phyloP scores from a whole-genome alignment of 2,329 filamentous ascomycete genomes.

The Penicillium polonicum region DNA sequence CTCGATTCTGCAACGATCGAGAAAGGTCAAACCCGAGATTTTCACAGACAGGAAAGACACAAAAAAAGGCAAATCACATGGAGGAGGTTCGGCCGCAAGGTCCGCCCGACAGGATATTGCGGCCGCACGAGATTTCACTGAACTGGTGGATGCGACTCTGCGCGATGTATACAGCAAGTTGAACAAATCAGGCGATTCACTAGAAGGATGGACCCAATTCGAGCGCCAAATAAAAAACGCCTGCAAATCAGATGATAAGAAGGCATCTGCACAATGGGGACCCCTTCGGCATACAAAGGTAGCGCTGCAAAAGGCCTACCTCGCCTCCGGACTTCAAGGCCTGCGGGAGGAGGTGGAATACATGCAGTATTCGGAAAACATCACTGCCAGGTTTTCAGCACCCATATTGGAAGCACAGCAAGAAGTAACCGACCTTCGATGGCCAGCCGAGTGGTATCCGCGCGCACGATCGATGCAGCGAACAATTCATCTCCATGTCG shows the following conservation, averaged over 20 bases:
- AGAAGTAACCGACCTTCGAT: slow-evolving; percentile 76
- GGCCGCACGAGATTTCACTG: slow-evolving; percentile 27
- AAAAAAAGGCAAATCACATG: slow-evolving; percentile 7
- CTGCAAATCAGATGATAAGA: slow-evolving; percentile 27
- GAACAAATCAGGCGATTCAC: slow-evolving; percentile 15
- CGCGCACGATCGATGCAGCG: slow-evolving; percentile 75
- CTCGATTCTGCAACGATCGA: slow-evolving; percentile 26
- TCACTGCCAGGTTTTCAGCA: slow-evolving; percentile 57
- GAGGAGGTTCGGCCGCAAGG: neutral
- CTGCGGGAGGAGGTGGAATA: slow-evolving; percentile 63
- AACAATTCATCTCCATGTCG: slow-evolving; percentile 87
- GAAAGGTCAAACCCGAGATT: slow-evolving; percentile 2
- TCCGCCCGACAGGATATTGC: slow-evolving; percentile 16
- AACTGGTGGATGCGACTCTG: slow-evolving; percentile 29
- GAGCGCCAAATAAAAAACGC: slow-evolving; percentile 34
- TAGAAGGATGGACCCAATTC: slow-evolving; percentile 31
- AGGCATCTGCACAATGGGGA: slow-evolving; percentile 15
- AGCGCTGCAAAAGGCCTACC: slow-evolving; percentile 59
- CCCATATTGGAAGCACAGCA: slow-evolving; percentile 60
- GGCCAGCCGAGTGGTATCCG: slow-evolving; percentile 89
- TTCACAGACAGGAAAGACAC: slow-evolving; percentile 11
- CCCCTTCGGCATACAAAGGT: slow-evolving; percentile 27
- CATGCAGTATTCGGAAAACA: slow-evolving; percentile 65
- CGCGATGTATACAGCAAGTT: slow-evolving; percentile 25
- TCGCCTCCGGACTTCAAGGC: slow-evolving; percentile 52